These are phyloP conservation scores for Allium cepa DNA, from an alignment of 106 monocot species.

Conservation along the genomic window DNA sequence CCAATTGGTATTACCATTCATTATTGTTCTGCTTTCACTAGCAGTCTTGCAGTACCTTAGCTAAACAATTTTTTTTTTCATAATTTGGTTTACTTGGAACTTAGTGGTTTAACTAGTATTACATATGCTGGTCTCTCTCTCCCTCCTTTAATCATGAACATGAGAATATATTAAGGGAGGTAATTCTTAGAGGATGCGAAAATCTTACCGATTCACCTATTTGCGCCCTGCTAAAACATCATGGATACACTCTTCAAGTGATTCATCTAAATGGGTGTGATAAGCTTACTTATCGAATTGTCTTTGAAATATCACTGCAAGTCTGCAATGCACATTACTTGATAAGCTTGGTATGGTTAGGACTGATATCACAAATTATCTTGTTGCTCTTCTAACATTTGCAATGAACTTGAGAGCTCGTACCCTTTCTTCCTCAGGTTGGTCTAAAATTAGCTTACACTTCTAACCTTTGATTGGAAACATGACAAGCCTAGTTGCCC, in stretches of 20 bases:
- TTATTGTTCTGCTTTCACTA: constrained; percentile 56
- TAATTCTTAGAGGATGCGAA: constrained; percentile 47
- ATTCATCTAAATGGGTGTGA: constrained; percentile 67
- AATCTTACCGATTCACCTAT: constrained; percentile 53
- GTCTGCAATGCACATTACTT: constrained; percentile 35
- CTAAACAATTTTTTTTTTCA: constrained; percentile 12
- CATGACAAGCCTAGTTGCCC: constrained; percentile 32
- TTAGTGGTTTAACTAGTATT: constrained; percentile 46
- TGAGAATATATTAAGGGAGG: constrained; percentile 34
- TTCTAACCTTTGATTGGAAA: constrained; percentile 49
- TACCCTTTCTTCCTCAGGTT: constrained; percentile 62
- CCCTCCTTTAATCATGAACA: constrained; percentile 38
- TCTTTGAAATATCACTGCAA: constrained; percentile 36
- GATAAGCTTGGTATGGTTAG: constrained; percentile 65
- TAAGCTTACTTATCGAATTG: constrained; percentile 52
- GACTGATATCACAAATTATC: constrained; percentile 51
- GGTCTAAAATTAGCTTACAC: constrained; percentile 34
- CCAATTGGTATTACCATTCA: constrained; percentile 27
- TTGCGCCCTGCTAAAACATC: constrained; percentile 32
- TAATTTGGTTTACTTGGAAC: constrained; percentile 37
- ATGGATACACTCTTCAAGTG: constrained; percentile 35
- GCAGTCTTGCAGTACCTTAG: constrained; percentile 27
- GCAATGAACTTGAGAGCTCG: constrained; percentile 36
- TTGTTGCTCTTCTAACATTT: constrained; percentile 52
- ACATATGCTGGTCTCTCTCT: constrained; percentile 42